phyloP scores from a whole-genome alignment of 2,329 filamentous ascomycete species.

The Spiromastix sp. region DNA sequence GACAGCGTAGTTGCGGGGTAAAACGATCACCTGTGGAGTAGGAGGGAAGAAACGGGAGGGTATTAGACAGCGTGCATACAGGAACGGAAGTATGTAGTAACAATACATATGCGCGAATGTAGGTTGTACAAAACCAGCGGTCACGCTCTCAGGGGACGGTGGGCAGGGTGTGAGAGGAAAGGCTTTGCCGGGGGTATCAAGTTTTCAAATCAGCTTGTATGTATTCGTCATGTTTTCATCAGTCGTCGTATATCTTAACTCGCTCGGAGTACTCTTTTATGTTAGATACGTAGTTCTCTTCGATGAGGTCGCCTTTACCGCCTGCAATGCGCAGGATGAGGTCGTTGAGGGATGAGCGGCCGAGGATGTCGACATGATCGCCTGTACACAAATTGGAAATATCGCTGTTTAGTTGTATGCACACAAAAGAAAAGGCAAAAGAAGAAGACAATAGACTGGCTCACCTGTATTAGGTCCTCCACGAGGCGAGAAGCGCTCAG shows the following conservation, averaged over 20 bases:
- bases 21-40: too few relatives aligned
- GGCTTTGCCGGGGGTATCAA: too few relatives aligned
- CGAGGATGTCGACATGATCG: conserved; percentile 94
- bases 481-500: conserved; percentile 79
- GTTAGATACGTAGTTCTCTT: conserved; percentile 66
- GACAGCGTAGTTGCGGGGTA: too few relatives aligned
- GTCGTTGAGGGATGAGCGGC: conserved; percentile 80
- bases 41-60: too few relatives aligned
- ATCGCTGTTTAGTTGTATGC: not conserved
- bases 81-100: too few relatives aligned
- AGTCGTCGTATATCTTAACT: conserved; percentile 69
- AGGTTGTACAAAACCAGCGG: too few relatives aligned
- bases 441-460: conserved; percentile 8
- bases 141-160: too few relatives aligned
- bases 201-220: too few relatives aligned
- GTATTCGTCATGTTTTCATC: conserved; percentile 4
- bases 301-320: conserved; percentile 69
- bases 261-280: conserved; percentile 74
- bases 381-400: conserved; percentile 40
- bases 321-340: conserved; percentile 77
- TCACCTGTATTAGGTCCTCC: conserved; percentile 54
- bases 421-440: not conserved
- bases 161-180: too few relatives aligned
- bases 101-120: too few relatives aligned
- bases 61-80: too few relatives aligned